Percentiles rank a stretch among this genome's conserved stretches.
Evolutionary conservation across 2,329 filamentous ascomycete species (phyloP).

Genomic region (Aspergillus persii): DNA sequence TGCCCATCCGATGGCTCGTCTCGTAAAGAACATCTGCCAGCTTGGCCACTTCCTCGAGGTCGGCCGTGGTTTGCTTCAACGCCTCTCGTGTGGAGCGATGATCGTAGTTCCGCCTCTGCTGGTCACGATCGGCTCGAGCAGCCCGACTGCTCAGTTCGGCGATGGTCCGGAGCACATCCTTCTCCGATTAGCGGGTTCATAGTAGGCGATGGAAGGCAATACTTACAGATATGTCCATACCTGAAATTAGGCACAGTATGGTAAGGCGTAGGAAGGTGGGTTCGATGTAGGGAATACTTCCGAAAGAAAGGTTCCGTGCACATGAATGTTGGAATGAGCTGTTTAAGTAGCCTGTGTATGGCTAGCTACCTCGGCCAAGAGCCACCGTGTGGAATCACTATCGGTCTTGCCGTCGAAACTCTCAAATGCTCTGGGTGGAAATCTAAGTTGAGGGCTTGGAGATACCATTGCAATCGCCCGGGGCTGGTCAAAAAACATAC

Average conservation of each 20-base stretch:
- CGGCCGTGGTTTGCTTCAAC: neutral
- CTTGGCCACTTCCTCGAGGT: neutral
- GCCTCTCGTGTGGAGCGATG: neutral
- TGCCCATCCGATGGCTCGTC: neutral
- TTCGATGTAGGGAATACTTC: neutral
- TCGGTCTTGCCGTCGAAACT: neutral
- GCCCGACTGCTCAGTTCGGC: neutral
- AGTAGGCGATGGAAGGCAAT: neutral
- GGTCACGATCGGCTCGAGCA: neutral
- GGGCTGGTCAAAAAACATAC: neutral
- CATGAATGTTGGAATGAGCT: neutral
- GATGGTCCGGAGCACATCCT: neutral
- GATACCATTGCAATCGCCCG: neutral
- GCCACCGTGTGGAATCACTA: neutral
- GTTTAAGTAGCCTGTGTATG: neutral
- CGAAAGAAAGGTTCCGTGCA: neutral
- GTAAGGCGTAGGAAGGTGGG: neutral
- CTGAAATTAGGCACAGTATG: neutral
- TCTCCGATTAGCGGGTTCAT: neutral
- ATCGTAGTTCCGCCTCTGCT: neutral
- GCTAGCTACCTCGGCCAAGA: neutral
- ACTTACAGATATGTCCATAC: neutral
- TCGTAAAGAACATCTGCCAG: neutral
- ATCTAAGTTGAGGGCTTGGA: neutral
- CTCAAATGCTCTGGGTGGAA: neutral